Conservation (phyloP, 495 filamentous ascomycete genomes). For the Usnea hakonensis region DNA sequence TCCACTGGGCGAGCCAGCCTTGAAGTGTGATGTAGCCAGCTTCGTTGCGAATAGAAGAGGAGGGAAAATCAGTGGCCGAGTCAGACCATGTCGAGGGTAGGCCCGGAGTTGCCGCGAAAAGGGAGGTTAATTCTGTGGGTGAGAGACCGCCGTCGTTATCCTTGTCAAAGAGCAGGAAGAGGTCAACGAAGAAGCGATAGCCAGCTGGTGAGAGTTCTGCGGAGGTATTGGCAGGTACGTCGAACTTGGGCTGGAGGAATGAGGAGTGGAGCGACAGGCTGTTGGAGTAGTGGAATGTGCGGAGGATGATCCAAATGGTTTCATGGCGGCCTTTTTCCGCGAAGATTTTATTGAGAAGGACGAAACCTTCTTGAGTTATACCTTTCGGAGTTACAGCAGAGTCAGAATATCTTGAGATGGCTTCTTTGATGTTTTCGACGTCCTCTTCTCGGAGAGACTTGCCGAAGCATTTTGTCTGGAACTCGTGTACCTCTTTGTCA, state of each 20-base stretch:
- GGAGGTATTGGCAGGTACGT: conserved; percentile 82
- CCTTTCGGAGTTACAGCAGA: conserved; percentile 61
- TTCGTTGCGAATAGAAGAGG: conserved; percentile 89
- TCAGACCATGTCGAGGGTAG: conserved; percentile 81
- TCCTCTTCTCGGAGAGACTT: conserved; percentile 73
- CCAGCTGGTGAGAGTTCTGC: conserved; percentile 91
- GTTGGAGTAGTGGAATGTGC: conserved; percentile 96
- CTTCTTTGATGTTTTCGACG: conserved; percentile 77
- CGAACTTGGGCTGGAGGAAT: conserved; percentile 90
- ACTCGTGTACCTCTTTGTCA: conserved; percentile 82
- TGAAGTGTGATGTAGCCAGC: conserved; percentile 92
- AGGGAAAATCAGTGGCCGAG: conserved; percentile 74
- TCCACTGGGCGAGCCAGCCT: conserved; percentile 98
- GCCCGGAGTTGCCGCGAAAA: conserved; percentile 92
- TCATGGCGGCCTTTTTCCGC: conserved; percentile 97
- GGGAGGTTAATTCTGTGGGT: conserved; percentile 66
- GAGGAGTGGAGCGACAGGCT: conserved; percentile 80
- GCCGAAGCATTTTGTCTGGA: conserved; percentile 85
- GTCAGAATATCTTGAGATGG: conserved; percentile 60
- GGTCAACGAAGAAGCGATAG: conserved; percentile 94
- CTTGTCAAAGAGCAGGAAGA: conserved; percentile 90
- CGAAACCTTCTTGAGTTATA: conserved; percentile 72
- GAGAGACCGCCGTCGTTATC: conserved; percentile 96
- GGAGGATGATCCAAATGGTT: conserved; percentile 91
- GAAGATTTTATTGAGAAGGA: conserved; percentile 88